Evolutionary conservation across 140 eudicot species (phyloP).

Genomic region (Erigeron philadelphicus): DNA sequence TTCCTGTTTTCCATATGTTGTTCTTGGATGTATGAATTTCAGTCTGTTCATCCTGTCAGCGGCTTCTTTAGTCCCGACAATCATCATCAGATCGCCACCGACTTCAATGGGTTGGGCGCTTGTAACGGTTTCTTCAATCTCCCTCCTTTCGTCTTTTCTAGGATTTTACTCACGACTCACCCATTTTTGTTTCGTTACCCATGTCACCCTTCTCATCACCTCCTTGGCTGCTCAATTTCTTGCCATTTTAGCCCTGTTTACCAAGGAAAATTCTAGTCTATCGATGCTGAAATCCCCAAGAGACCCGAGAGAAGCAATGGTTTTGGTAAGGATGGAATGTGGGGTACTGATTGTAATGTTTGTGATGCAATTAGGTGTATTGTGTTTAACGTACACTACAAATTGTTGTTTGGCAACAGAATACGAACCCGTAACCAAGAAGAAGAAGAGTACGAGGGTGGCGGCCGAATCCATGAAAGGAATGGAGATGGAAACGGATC

Average conservation of each 20-base stretch:
- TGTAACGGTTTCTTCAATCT: slow-evolving; percentile 43
- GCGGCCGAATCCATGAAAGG: slow-evolving; percentile 39
- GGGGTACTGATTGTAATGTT: slow-evolving; percentile 61
- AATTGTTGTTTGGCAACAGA: slow-evolving; percentile 54
- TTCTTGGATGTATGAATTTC: slow-evolving; percentile 47
- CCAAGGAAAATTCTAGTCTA: slow-evolving; percentile 51
- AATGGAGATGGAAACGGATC: slow-evolving; percentile 38
- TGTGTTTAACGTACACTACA: slow-evolving; percentile 40
- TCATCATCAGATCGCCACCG: slow-evolving; percentile 55
- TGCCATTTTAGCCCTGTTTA: slow-evolving; percentile 45
- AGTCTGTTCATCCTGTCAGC: slow-evolving; percentile 50
- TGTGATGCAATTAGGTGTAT: slow-evolving; percentile 43
- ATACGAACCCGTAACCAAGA: slow-evolving; percentile 25
- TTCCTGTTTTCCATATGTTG: slow-evolving; percentile 42
- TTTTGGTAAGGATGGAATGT: slow-evolving; percentile 56
- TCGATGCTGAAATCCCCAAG: slow-evolving; percentile 43
- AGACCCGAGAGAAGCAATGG: slow-evolving; percentile 55
- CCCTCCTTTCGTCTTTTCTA: slow-evolving; percentile 48
- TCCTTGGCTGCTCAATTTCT: slow-evolving; percentile 43
- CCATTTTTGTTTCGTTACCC: slow-evolving; percentile 52
- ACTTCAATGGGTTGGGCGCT: slow-evolving; percentile 60
- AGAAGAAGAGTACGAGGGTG: slow-evolving; percentile 25
- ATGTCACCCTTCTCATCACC: slow-evolving; percentile 51
- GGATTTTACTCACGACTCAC: slow-evolving; percentile 57
- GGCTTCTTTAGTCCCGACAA: slow-evolving; percentile 46